Evolutionary conservation across 2,329 filamentous ascomycete genomes (phyloP).

Genomic region (Biscogniauxia mediterranea): DNA sequence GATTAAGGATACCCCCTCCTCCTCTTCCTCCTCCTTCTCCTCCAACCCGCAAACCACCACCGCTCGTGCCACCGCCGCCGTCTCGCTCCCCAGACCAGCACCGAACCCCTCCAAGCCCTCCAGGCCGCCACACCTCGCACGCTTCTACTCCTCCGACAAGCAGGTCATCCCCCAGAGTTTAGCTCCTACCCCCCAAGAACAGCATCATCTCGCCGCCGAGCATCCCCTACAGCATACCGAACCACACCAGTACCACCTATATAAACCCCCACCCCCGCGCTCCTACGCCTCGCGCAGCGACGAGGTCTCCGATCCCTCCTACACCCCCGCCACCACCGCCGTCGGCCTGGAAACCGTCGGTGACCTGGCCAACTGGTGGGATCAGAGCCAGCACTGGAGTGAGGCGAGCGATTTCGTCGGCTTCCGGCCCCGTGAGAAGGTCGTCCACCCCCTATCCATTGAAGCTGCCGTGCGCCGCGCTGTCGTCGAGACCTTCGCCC

Average conservation of each 20-base stretch:
- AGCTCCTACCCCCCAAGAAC: constrained; percentile 1
- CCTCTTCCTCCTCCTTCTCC: constrained; percentile 15
- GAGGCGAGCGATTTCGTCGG: constrained; percentile 42
- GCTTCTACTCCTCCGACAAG: constrained; percentile 27
- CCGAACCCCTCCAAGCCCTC: constrained; percentile 6
- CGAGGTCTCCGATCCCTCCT: constrained; percentile 36
- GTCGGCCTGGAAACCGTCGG: constrained; percentile 48
- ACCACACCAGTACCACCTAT: constrained; percentile 3
- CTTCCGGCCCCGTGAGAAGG: constrained; percentile 41
- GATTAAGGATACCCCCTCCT: constrained; percentile 26
- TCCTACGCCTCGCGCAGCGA: constrained; percentile 28
- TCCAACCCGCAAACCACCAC: constrained; percentile 1
- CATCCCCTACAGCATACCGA: no score
- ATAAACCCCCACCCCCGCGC: constrained; percentile 22
- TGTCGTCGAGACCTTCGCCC: constrained; percentile 50
- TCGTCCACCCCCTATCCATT: constrained; percentile 43
- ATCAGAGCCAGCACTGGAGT: constrained; percentile 51
- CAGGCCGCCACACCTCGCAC: constrained; percentile 6
- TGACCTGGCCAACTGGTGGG: constrained; percentile 52
- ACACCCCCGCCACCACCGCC: constrained; percentile 46
- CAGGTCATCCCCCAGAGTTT: constrained; percentile 1
- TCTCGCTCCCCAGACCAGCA: constrained; percentile 6
- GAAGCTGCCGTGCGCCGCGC: constrained; percentile 51
- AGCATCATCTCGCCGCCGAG: not conserved
- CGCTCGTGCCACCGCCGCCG: not conserved